These are phyloP conservation scores for Chlamydomonas applanata DNA, from an alignment of 139 green algal species.

Conservation along the genomic window DNA sequence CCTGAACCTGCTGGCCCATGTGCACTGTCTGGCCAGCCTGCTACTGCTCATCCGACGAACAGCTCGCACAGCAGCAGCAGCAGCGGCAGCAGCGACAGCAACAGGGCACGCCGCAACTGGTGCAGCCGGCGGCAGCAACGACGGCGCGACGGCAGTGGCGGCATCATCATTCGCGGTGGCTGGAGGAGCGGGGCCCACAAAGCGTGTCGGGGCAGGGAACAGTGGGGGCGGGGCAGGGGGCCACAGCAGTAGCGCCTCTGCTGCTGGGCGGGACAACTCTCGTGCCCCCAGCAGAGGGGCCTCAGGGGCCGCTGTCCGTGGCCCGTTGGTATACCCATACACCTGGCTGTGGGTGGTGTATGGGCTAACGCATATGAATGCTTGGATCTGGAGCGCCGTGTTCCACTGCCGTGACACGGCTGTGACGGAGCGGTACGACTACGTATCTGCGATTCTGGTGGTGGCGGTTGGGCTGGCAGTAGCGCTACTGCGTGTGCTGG, in stretches of 20 bases:
- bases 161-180: background rate
- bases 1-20: slow-evolving; percentile 70
- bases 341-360: slow-evolving; percentile 60
- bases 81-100: background rate
- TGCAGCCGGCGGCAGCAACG: background rate
- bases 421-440: slow-evolving; percentile 67
- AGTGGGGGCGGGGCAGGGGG: background rate
- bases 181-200: background rate
- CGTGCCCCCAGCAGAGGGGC: background rate
- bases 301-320: no score
- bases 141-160: background rate
- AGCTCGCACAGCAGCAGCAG: background rate
- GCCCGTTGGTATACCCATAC: slow-evolving; percentile 41
- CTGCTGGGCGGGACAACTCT: background rate
- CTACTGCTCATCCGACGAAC: background rate
- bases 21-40: slow-evolving; percentile 28
- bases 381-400: slow-evolving; percentile 77
- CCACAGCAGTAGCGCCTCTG: background rate
- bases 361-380: slow-evolving; percentile 46
- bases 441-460: slow-evolving; percentile 53
- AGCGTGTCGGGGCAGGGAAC: background rate
- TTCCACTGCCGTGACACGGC: slow-evolving; percentile 77
- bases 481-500: slow-evolving; percentile 20
- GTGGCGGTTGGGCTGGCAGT: slow-evolving; percentile 47
- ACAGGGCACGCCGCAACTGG: background rate